A percentile compares a stretch with the other conserved stretches of the same genome.
Conservation (phyloP, 2,329 filamentous ascomycete genomes). For the Fusarium sp. region DNA sequence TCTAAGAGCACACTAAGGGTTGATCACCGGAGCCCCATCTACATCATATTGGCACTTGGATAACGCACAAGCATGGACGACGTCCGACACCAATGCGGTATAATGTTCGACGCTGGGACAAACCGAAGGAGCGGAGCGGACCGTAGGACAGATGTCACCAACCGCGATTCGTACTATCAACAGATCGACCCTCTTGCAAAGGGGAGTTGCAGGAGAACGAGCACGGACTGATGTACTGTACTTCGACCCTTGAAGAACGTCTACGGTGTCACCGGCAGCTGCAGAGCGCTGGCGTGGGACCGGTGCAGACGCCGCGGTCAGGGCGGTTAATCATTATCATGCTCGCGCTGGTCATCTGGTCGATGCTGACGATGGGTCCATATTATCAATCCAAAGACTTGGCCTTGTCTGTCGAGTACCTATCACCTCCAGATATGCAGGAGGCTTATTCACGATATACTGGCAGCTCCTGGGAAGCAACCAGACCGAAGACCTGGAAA, state of each 20-base stretch:
- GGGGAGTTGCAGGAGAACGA: slow-evolving; percentile 1
- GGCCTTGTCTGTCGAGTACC: background rate
- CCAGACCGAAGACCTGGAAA: background rate
- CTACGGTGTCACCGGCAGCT: slow-evolving; percentile 22
- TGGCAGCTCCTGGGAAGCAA: background rate
- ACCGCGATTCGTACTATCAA: slow-evolving; percentile 8
- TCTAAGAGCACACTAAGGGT: slow-evolving; percentile 15
- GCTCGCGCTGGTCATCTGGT: slow-evolving; percentile 15
- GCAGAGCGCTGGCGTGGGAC: slow-evolving; percentile 29
- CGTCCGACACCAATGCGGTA: slow-evolving; percentile 1
- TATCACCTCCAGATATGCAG: background rate
- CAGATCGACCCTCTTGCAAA: slow-evolving; percentile 11
- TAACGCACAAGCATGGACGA: background rate
- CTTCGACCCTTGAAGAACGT: background rate
- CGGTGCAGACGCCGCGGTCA: slow-evolving; percentile 34
- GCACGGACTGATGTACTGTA: background rate
- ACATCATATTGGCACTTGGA: background rate
- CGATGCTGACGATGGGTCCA: slow-evolving; percentile 6
- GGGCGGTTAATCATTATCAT: slow-evolving; percentile 41
- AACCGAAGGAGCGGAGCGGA: slow-evolving; percentile 23
- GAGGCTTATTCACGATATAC: background rate
- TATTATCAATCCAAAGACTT: slow-evolving; percentile 6
- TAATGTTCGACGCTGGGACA: slow-evolving; percentile 12
- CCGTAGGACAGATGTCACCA: slow-evolving; percentile 28
- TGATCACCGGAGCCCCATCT: background rate